Evolutionary conservation across 2,329 filamentous ascomycete species (phyloP), one percentile per base, ranked within the genome.

Genomic region (Magnaporthiopsis incrustans): DNA sequence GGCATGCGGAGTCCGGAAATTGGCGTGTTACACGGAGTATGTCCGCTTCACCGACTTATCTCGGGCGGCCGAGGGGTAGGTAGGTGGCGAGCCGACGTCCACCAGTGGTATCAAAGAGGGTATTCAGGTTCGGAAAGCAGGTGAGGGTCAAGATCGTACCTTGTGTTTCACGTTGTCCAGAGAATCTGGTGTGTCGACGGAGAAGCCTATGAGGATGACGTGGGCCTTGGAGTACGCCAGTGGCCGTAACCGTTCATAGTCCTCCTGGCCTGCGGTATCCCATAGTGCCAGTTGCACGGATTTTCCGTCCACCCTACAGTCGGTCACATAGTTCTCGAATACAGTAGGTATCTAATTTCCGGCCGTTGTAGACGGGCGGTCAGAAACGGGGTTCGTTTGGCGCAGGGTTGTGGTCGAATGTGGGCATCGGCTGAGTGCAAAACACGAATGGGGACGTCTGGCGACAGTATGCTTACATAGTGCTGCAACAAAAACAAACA

Each of bases 241-340:
- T 63, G 95, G 95, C 68, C 95, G 89, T 78, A 99, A 81, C 74
- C 95, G 85, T 77, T 99, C 95, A 76, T 99, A 99, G 75, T 99
- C 95, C 83, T 99, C 95, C 77, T 99, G 95, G 66, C 95, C 95
- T 62, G 95, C 95, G n/a, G 95, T 99, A 87, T 99, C 95, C 95
- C 95, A 99, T 71, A 99, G 81, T 62, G 95, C 95, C 68, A 99
- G 84, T 79, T 99, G 95, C 56, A 99, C 95, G n/a, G 92, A 97
- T 76, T 97, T 97, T 73, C 95, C 95, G 75, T 99, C 95, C 66
- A 99, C 95, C 79, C 94, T 86, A 78, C 95, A 99, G 79, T 99
- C 95, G 70, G 95, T 99, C 68, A 99, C 95, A 73, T 99, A 99
- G 80, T 99, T 99, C 75, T 99, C 95, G 77, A 99, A 99, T 53